A percentile compares a stretch with the other conserved stretches of the same genome.
phyloP scores from a whole-genome alignment of 1,284 basidiomycete species.

The Chalciporus sp. region DNA sequence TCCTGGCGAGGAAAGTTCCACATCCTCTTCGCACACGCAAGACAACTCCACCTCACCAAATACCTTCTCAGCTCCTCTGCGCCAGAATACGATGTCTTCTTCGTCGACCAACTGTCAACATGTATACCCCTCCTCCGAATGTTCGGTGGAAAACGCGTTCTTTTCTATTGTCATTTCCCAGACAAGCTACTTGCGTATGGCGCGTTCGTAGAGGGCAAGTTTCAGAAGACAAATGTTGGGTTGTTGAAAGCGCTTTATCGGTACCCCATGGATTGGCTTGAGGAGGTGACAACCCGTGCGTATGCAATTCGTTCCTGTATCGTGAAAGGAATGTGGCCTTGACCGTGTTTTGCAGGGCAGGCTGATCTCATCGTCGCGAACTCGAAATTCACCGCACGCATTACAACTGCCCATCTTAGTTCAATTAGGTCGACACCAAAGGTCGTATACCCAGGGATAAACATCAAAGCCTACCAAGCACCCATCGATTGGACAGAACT shows the following conservation, averaged over 20 bases:
- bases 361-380: conserved; percentile 92
- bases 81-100: conserved; percentile 78
- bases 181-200: conserved; percentile 89
- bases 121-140: conserved; percentile 83
- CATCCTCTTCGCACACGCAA: conserved; percentile 86
- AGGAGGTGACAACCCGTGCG: conserved; percentile 91
- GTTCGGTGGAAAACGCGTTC: conserved; percentile 72
- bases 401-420: conserved; percentile 79
- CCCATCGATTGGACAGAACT: conserved; percentile 44
- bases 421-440: conserved; percentile 65
- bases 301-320: conserved; percentile 40
- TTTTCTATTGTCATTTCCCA: conserved; percentile 99
- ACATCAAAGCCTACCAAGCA: conserved; percentile 68
- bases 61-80: conserved; percentile 55
- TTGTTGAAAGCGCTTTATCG: conserved; percentile 79
- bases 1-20: conserved; percentile 79
- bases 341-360: conserved; percentile 53
- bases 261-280: conserved; percentile 87
- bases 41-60: conserved; percentile 80
- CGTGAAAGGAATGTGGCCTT: neutral
- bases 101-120: conserved; percentile 94
- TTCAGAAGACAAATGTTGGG: conserved; percentile 42
- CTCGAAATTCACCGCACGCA: conserved; percentile 84
- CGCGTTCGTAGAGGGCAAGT: conserved; percentile 61
- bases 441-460: conserved; percentile 93